Evolutionary conservation across 805 yeast species (phyloP), one percentile per base, ranked within the genome.

Genomic region (Cyberlindnera maritima): DNA sequence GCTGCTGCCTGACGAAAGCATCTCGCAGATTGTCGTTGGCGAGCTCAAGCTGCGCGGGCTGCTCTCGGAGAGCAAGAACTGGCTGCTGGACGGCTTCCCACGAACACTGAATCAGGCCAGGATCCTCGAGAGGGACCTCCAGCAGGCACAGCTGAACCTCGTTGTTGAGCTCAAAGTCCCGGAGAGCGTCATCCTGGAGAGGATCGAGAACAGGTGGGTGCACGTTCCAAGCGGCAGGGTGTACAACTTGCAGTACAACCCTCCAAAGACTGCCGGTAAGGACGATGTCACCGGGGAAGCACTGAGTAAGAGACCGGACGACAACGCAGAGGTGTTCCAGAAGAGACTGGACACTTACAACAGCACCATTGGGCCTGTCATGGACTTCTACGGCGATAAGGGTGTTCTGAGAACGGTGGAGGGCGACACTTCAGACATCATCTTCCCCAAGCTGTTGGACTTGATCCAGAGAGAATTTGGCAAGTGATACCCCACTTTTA

Each of bases 251-350:
- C 81, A 88, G 46, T 91, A 89, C 66, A 90, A 87, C 58, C 97
- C 97, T 7, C 98, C 98, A 9, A 84, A 84, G 58, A 76, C 74
- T 2, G 80, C 89, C 0, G 95, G 89, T 31, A 74, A 68, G 50
- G 98, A 91, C 60, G 97, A 91, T 63, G 60, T 89, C 2, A 91
- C 98, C 0, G 97, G 97, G 0, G 97, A 91, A 61, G 83, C 88
- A 2, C 72, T 91, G 47, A 66, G 77, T 15, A 87, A 89, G 66
- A 76, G 98, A 51, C 73, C 82, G 0, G 98, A 91, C 60, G 98
- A 91, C 63, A 86, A 82, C 17, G 83, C 83, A 1, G 86, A 75
- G 50, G 84, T 85, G 0, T 85, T 91, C 58, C 76, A 77, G 50
- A 74, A 76, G 54, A 69, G 98, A 53, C 65, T 92, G 36, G 81